phyloP scores from a whole-genome alignment of 73 alveolate species.

The Paramecium octaurelia region DNA sequence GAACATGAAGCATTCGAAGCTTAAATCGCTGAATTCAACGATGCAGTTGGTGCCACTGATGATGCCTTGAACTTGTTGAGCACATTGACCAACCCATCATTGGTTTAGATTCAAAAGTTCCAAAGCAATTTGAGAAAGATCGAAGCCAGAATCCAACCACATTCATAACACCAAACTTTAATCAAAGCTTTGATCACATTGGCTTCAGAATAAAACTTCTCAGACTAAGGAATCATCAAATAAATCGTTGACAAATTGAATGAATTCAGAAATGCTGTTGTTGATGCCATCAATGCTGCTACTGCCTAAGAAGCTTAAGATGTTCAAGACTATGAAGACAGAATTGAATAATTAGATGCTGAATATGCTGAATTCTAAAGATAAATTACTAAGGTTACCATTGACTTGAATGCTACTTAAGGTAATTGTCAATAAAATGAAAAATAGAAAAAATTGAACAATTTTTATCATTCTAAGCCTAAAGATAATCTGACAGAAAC shows the following conservation, averaged over 20 bases:
- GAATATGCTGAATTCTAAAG: constrained; percentile 54
- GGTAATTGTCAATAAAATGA: background rate
- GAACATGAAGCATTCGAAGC: constrained; percentile 42
- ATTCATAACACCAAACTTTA: constrained; percentile 12
- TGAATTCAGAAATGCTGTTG: constrained; percentile 44
- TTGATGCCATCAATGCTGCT: constrained; percentile 40
- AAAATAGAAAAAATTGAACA: background rate
- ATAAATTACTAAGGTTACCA: background rate
- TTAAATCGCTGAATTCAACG: constrained; percentile 31
- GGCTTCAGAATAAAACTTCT: constrained; percentile 52
- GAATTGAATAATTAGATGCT: constrained; percentile 33
- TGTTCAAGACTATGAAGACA: constrained; percentile 7
- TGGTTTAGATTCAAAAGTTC: constrained; percentile 34
- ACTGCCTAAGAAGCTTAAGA: constrained; percentile 40
- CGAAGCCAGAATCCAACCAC: constrained; percentile 48
- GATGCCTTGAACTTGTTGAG: constrained; percentile 1
- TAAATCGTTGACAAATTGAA: background rate
- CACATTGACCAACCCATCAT: constrained; percentile 40
- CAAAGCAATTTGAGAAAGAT: constrained; percentile 21
- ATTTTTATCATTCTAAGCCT: constrained; percentile 19
- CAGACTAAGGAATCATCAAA: constrained; percentile 39
- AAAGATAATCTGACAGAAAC: constrained; percentile 46
- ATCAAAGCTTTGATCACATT: constrained; percentile 38
- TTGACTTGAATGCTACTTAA: constrained; percentile 32
- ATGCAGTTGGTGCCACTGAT: constrained; percentile 34